phyloP scores from a whole-genome alignment of 176 grass and related monocot species.

The Aegilops longissima region DNA sequence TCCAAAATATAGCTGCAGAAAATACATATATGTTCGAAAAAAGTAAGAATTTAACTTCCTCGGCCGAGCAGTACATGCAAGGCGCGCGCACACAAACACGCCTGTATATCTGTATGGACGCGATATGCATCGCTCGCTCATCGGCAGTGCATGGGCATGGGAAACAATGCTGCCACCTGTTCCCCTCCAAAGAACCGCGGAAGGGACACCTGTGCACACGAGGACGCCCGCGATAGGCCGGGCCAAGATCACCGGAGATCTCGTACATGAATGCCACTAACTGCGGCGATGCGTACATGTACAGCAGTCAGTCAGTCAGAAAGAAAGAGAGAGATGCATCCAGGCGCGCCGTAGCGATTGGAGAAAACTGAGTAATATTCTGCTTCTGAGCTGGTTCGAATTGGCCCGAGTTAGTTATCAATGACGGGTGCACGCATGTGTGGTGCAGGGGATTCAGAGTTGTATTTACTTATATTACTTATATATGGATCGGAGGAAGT shows the following conservation, averaged over 20 bases:
- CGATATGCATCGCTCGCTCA: background rate
- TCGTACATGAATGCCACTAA: constrained; percentile 37
- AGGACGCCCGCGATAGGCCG: background rate
- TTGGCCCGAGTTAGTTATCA: background rate
- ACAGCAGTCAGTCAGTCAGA: background rate
- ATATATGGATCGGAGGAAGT: too few species aligned
- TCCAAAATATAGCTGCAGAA: background rate
- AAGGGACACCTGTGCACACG: background rate
- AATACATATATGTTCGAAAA: background rate
- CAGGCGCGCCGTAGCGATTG: background rate
- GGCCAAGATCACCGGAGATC: background rate
- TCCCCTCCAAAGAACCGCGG: background rate
- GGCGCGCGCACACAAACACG: constrained; percentile 6
- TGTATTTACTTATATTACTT: too few species aligned
- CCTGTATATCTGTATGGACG: background rate
- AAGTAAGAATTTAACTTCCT: background rate
- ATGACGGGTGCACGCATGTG: background rate
- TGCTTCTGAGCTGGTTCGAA: background rate
- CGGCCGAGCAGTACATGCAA: constrained; percentile 4
- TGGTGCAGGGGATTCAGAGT: background rate
- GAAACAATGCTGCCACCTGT: background rate
- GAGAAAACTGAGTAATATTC: background rate
- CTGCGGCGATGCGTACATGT: background rate
- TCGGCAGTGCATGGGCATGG: background rate
- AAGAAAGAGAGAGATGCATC: background rate